A percentile compares a stretch with the other conserved stretches of the same genome.
Conservation (phyloP, 2,329 filamentous ascomycete species). For the Colletotrichum sp. region DNA sequence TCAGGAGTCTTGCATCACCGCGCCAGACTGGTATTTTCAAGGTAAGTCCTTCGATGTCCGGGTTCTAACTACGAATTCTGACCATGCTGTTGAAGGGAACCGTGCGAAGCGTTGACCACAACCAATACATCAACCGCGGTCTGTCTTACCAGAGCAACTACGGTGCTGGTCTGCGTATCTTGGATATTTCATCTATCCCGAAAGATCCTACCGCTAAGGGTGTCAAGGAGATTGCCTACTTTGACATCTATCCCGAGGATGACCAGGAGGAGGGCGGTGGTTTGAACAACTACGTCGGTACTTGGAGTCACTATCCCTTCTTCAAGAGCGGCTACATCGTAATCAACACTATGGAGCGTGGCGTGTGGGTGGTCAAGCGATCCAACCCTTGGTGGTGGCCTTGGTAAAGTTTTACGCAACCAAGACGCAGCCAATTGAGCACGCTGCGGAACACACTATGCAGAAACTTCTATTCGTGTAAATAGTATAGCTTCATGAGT, state of each 20-base stretch:
- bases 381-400: conserved; percentile 17
- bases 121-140: conserved; percentile 50
- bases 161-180: conserved; percentile 47
- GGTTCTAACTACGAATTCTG: conserved; percentile 16
- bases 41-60: background rate
- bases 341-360: conserved; percentile 54
- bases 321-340: conserved; percentile 45
- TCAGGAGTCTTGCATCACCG: conserved; percentile 37
- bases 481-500: background rate
- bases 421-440: background rate
- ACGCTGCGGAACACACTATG: background rate
- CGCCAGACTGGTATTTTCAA: background rate
- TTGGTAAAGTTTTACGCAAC: background rate
- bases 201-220: conserved; percentile 46
- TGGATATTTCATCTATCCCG: conserved; percentile 39
- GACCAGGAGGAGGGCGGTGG: conserved; percentile 19
- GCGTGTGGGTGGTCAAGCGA: conserved; percentile 39
- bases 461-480: background rate
- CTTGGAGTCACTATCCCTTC: conserved; percentile 48
- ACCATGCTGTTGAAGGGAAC: conserved; percentile 46
- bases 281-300: conserved; percentile 41
- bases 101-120: conserved; percentile 49
- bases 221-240: conserved; percentile 40
- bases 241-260: conserved; percentile 21
- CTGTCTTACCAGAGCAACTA: conserved; percentile 55